Evolutionary conservation across 768 basidiomycete species (phyloP).

Genomic region (Mycena sanguinolenta): DNA sequence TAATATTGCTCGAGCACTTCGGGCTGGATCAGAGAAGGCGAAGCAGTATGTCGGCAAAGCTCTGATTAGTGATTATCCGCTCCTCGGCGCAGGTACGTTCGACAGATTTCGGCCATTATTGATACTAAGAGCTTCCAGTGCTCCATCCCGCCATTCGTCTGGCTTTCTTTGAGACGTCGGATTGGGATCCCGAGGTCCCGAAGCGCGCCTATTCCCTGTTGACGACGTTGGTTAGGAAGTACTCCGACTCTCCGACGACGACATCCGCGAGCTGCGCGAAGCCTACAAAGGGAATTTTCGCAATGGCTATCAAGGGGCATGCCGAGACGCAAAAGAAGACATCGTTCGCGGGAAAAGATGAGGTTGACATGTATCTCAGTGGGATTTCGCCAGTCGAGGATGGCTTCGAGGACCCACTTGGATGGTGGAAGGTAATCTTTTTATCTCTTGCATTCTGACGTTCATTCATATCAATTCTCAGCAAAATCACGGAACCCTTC

Average conservation of each 20-base stretch:
- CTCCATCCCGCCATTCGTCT: conserved; percentile 4
- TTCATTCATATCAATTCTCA: background rate
- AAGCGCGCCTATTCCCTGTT: background rate
- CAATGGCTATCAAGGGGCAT: conserved; percentile 8
- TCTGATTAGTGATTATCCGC: conserved; percentile 11
- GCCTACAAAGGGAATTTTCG: conserved; percentile 11
- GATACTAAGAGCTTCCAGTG: background rate
- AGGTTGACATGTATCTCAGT: conserved; percentile 8
- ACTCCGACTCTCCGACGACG: background rate
- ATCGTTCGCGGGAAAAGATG: conserved; percentile 8
- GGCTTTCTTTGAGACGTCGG: background rate
- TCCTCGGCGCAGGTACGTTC: conserved; percentile 8
- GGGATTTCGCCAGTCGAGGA: conserved; percentile 13
- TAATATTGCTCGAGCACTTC: too few relatives aligned
- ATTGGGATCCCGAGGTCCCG: conserved; percentile 5
- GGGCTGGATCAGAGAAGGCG: too few relatives aligned
- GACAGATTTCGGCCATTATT: too few relatives aligned
- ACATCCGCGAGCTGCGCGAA: background rate
- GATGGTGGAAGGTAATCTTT: conserved; percentile 8
- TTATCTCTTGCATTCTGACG: background rate
- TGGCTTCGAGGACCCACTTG: too few relatives aligned
- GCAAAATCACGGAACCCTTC: conserved; percentile 14
- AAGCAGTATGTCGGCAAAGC: too few relatives aligned
- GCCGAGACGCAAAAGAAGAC: background rate
- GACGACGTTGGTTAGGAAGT: background rate